Evolutionary conservation across 176 grass and related monocot genomes (phyloP).

Genomic region (Ensete ventricosum): DNA sequence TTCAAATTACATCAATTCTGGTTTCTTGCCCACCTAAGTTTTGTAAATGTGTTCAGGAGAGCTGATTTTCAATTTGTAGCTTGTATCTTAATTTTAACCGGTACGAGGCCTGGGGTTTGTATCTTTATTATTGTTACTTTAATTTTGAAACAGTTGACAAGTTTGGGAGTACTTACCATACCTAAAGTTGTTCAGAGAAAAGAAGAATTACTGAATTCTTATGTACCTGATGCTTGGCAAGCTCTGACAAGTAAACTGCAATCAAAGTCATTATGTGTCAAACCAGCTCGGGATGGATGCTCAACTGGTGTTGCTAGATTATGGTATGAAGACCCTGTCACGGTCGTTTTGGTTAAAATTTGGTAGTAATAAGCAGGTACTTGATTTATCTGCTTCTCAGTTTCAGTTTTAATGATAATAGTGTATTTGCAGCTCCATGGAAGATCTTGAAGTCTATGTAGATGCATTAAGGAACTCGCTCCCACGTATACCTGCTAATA

Average conservation of each 20-base stretch:
- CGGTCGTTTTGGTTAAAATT: neutral
- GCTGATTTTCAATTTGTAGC: neutral
- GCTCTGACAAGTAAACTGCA: slow-evolving; percentile 45
- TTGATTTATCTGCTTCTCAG: neutral
- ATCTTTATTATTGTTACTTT: neutral
- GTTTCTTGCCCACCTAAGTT: neutral
- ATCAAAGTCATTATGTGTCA: slow-evolving; percentile 71
- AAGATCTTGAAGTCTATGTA: slow-evolving; percentile 75
- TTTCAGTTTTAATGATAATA: slow-evolving; percentile 10
- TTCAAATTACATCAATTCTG: neutral
- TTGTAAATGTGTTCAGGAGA: neutral
- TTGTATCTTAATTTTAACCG: neutral
- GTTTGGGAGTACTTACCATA: slow-evolving; percentile 68
- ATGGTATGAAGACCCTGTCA: slow-evolving; percentile 36
- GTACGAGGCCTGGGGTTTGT: neutral
- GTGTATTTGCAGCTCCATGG: slow-evolving; percentile 43
- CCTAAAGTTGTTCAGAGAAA: slow-evolving; percentile 62
- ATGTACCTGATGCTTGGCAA: slow-evolving; percentile 47
- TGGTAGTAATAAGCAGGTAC: neutral
- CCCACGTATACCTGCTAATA: slow-evolving; percentile 69
- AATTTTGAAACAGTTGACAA: slow-evolving; percentile 36
- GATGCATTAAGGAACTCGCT: slow-evolving; percentile 41
- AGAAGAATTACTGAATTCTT: slow-evolving; percentile 42
- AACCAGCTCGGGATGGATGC: slow-evolving; percentile 88
- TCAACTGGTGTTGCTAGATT: slow-evolving; percentile 97